Evolutionary conservation across 2,329 filamentous ascomycete species (phyloP), one percentile per base, ranked within the genome.

Genomic region (Hymenoscyphus fructigenus): DNA sequence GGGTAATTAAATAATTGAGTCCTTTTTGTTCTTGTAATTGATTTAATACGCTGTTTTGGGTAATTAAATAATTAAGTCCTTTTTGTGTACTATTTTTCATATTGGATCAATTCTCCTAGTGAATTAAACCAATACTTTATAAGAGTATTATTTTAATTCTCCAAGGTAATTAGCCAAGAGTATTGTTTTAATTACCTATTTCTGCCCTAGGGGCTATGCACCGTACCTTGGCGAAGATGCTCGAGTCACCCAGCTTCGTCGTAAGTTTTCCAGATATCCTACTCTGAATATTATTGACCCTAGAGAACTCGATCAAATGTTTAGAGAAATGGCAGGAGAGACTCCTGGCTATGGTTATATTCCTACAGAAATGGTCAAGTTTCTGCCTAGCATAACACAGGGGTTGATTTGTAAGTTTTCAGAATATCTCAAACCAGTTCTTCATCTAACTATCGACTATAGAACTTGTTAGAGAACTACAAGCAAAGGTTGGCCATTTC

Each of bases 181-280:
- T n/a, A n/a, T n/a, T n/a, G n/a, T n/a, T n/a, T n/a, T n/a, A n/a
- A n/a, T n/a, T n/a, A n/a, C n/a, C n/a, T n/a, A n/a, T n/a, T n/a
- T n/a, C n/a, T n/a, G n/a, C n/a, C n/a, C n/a, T n/a, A n/a, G n/a
- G n/a, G n/a, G n/a, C 34, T 38, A 36, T 44, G 1, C 26, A 44
- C 26, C 12, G 57, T 59, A 60, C 20, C 5, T 60, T 44, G 3
- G 34, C 15, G 58, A 60, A 44, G 58, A 60, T 29, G 36, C 58
- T 60, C 36, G 36, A 60, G 58, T 60, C 47, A 60, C 58, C n/a
- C 5, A 60, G 23, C 58, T 60, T 60, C n/a, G 32, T 38, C 10
- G 36, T 60, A n/a, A 60, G 58, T 47, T 60, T 60, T 38, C 58
- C 15, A 23, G 26, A 23, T 60, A 57, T 60, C 15, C 26, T 60